Conservation (phyloP, 2,329 filamentous ascomycete genomes). For the Fusarium tupiense region DNA sequence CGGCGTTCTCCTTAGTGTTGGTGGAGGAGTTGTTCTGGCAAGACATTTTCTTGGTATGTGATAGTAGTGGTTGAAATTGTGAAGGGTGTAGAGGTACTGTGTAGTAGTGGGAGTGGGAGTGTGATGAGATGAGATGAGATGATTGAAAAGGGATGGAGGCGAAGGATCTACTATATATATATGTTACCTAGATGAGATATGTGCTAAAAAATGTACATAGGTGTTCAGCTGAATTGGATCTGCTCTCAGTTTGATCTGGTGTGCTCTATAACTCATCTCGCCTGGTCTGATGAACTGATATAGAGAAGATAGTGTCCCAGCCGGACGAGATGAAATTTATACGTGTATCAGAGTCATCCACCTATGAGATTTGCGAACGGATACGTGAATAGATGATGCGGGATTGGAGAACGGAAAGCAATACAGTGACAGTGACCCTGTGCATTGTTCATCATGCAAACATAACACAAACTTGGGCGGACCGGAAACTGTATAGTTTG, state of each 20-base stretch:
- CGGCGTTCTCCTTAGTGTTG: neutral
- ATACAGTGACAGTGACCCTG: neutral
- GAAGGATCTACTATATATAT: neutral
- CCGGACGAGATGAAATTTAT: too few species aligned
- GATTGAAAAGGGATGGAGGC: neutral
- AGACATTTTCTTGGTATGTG: neutral
- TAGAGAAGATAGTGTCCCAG: neutral
- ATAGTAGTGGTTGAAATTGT: neutral
- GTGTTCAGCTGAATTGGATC: neutral
- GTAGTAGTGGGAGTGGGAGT: neutral
- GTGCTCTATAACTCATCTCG: neutral
- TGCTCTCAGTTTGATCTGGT: too few species aligned
- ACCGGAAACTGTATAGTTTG: too few species aligned
- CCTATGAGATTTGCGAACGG: rapidly evolving
- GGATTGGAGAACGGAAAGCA: rapidly evolving
- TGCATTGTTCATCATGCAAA: neutral
- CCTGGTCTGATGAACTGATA: neutral
- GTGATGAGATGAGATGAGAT: neutral
- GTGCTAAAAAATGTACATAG: neutral
- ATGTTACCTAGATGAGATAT: neutral
- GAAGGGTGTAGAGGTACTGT: neutral
- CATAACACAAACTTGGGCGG: neutral
- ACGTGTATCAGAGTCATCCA: neutral
- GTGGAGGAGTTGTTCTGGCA: rapidly evolving
- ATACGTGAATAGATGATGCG: neutral